Percentiles rank a stretch among this genome's conserved stretches.
Evolutionary conservation across 1,139 yeast species (phyloP).

Genomic region (Pichia sp.): DNA sequence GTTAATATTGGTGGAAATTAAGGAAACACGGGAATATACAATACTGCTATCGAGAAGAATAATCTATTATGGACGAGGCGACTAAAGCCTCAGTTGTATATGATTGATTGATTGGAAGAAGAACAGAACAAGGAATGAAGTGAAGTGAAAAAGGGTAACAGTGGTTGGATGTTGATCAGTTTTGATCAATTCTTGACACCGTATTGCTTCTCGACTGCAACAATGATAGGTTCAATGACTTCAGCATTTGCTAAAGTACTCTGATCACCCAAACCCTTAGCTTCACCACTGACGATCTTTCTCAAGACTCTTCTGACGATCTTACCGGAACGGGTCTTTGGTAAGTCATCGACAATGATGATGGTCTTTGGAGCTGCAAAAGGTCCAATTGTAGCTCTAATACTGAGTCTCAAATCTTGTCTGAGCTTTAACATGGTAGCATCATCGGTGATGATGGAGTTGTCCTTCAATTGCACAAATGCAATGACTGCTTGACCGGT

Average conservation of each 20-base stretch:
- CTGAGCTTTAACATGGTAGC: conserved; percentile 50
- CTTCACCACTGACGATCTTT: conserved; percentile 84
- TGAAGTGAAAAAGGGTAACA: too few species aligned
- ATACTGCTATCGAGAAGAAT: too few species aligned
- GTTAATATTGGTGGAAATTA: too few species aligned
- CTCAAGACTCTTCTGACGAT: conserved; percentile 97
- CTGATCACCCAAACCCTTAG: conserved; percentile 89
- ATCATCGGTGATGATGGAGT: conserved; percentile 37
- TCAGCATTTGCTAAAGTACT: conserved; percentile 86
- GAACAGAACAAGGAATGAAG: not conserved
- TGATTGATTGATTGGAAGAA: too few species aligned
- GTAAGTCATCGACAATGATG: conserved; percentile 81
- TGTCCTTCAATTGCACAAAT: conserved; percentile 75
- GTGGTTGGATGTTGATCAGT: too few species aligned
- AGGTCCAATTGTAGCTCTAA: conserved; percentile 93
- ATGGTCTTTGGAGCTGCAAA: conserved; percentile 97
- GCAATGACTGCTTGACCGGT: conserved; percentile 98
- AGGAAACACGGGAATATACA: too few species aligned
- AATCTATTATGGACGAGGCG: not conserved
- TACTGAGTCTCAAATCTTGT: conserved; percentile 79
- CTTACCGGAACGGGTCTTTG: conserved; percentile 97
- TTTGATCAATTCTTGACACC: conserved; percentile 37
- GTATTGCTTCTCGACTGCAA: conserved; percentile 41
- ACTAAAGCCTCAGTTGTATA: too few species aligned
- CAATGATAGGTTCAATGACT: conserved; percentile 71